Evolutionary conservation across 805 yeast species (phyloP), one percentile per base, ranked within the genome.

Genomic region (Lachancea sp.): DNA sequence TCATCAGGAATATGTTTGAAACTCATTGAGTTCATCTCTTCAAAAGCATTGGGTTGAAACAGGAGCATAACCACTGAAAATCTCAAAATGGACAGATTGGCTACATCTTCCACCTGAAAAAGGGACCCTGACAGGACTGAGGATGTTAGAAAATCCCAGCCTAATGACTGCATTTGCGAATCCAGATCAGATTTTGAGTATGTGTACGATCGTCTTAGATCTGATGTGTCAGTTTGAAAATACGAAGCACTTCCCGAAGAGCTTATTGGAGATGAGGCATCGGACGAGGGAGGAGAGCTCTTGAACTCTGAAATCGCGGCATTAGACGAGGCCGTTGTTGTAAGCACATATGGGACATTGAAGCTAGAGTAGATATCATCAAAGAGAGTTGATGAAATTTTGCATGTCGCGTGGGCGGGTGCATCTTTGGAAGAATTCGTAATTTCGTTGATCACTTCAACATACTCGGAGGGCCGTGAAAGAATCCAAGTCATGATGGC

Each of bases 401-500:
- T 56, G 39, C 51, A 48, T 3, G 53, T 36, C 12, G 26, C 40
- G 16, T 40, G 42, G 2, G 44, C 39, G 40, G 47, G 45, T 19
- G 45, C 47, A 30, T 50, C 46, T 7, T 50, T 36, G n/a, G 45
- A 25, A 12, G 40, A 42, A 8, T 37, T 27, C 7, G 13, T 22
- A 3, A 45, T 30, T 5, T 38, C 47, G 16, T 26, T 38, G 9
- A 38, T 33, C 16, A 48, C 43, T 20, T 56, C 58, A 15, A 69
- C 42, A 47, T 66, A 77, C 41, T 78, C 79, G 4, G 52, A 44
- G 0, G 81, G 74, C 49, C 78, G 66, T 11, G 77, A 66, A 44
- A 71, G 55, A 2, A 75, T 65, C 84, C 85, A 80, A 34, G 66
- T 60, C 47, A 66, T 62, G 7, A 78, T 50, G 2, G 77, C 59